Evolutionary conservation across 2,329 filamentous ascomycete genomes (phyloP).

Genomic region (Phialophora verrucosa): DNA sequence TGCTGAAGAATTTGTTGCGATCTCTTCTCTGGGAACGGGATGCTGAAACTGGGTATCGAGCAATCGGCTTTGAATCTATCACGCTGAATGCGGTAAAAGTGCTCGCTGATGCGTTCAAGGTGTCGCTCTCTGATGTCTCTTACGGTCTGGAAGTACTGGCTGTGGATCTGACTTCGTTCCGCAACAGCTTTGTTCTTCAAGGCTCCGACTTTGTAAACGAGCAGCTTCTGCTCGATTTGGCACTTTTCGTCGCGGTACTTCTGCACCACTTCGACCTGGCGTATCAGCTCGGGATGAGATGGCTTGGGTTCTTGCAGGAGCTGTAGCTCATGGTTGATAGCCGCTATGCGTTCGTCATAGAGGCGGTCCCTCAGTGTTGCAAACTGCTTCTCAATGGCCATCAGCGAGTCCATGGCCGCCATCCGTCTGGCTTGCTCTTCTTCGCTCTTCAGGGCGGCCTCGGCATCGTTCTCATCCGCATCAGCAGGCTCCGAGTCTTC

Average conservation of each 20-base stretch:
- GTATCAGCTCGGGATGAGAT: constrained; percentile 87
- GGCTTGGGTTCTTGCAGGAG: constrained; percentile 64
- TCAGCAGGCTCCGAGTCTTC: constrained; percentile 55
- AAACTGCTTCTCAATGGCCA: constrained; percentile 86
- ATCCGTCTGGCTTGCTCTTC: constrained; percentile 74
- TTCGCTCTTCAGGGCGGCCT: constrained; percentile 55
- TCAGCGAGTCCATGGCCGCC: constrained; percentile 77
- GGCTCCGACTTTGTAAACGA: constrained; percentile 74
- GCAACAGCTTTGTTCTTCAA: constrained; percentile 77
- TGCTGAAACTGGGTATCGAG: constrained; percentile 78
- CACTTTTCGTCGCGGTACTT: constrained; percentile 81
- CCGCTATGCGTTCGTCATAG: constrained; percentile 84
- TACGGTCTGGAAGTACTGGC: constrained; percentile 86
- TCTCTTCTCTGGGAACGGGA: constrained; percentile 77
- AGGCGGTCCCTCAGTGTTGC: constrained; percentile 78
- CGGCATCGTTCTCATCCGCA: constrained; percentile 50
- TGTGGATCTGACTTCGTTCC: constrained; percentile 82
- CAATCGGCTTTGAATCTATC: constrained; percentile 80
- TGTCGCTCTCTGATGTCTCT: constrained; percentile 81
- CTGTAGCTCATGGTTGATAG: constrained; percentile 72
- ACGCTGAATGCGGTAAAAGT: constrained; percentile 91
- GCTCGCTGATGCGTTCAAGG: constrained; percentile 79
- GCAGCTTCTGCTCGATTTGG: constrained; percentile 73
- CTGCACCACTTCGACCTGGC: constrained; percentile 86
- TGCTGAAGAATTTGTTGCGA: constrained; percentile 82